These are phyloP conservation scores for Aureobasidium pullulans DNA, from an alignment of 2,329 filamentous ascomycete genomes.

Conservation along the genomic window DNA sequence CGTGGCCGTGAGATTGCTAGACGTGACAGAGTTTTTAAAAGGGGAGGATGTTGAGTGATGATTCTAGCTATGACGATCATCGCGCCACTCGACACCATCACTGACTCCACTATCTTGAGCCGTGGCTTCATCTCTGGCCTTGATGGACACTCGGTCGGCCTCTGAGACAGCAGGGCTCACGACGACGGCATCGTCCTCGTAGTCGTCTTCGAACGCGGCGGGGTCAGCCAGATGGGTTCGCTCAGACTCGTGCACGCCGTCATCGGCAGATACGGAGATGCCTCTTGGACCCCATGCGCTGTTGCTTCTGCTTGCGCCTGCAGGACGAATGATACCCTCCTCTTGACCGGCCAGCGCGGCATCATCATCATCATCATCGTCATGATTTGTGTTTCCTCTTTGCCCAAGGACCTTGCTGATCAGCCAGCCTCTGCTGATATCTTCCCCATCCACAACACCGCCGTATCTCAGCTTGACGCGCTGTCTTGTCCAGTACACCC, in stretches of 20 bases:
- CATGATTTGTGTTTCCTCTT: constrained; percentile 27
- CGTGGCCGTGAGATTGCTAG: no score
- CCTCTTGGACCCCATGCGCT: constrained; percentile 47
- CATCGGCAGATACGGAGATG: constrained; percentile 54
- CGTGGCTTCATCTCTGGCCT: neutral
- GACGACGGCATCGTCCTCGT: constrained; percentile 10
- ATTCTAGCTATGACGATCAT: constrained; percentile 4
- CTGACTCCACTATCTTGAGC: constrained; percentile 6
- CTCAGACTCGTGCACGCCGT: constrained; percentile 34
- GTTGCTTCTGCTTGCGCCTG: constrained; percentile 27
- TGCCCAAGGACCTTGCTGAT: constrained; percentile 68
- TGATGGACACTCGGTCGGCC: constrained; percentile 1
- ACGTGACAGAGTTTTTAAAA: no score
- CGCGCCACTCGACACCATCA: constrained; percentile 11
- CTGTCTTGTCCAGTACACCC: constrained; percentile 92
- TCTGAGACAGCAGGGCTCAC: constrained; percentile 8
- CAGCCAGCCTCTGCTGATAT: constrained; percentile 78
- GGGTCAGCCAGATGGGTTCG: constrained; percentile 10
- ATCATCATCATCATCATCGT: constrained; percentile 45
- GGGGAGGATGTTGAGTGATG: no score
- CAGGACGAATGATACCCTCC: constrained; percentile 22
- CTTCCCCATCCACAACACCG: constrained; percentile 82
- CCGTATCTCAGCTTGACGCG: constrained; percentile 87
- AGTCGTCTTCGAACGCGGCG: constrained; percentile 12
- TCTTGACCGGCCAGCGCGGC: constrained; percentile 43